phyloP scores from a whole-genome alignment of 805 yeast genomes.

The Ogataea paraovalis region DNA sequence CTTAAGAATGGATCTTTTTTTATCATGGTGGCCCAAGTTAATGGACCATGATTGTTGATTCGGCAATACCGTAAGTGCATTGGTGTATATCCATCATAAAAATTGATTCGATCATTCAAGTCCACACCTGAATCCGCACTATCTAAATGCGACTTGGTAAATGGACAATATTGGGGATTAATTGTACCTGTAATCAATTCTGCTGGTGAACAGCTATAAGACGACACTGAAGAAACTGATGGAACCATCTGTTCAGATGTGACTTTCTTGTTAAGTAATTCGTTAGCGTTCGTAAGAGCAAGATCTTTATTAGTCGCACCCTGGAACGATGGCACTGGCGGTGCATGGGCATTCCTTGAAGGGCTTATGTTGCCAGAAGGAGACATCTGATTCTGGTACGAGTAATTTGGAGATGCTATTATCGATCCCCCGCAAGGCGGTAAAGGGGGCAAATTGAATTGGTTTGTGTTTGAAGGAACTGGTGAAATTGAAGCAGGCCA shows the following conservation, averaged over 20 bases:
- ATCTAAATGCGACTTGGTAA: not conserved
- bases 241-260: not conserved
- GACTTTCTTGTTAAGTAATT: too few relatives aligned
- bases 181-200: not conserved
- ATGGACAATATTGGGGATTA: not conserved
- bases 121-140: conserved; percentile 15
- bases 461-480: not conserved
- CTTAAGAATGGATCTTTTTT: conserved; percentile 41
- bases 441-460: not conserved
- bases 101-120: conserved; percentile 36
- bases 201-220: not conserved
- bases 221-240: not conserved
- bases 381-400: not conserved
- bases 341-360: too few relatives aligned
- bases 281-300: not conserved
- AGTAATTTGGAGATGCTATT: conserved; percentile 1
- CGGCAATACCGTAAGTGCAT: conserved; percentile 38
- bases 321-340: not conserved
- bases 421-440: not conserved
- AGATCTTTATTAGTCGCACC: not conserved
- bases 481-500: conserved; percentile 6
- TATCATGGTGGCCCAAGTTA: conserved; percentile 45
- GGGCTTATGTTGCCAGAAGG: not conserved
- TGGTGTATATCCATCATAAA: conserved; percentile 41
- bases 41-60: conserved; percentile 48